Evolutionary conservation across 202 grass and related monocot species (phyloP).

Genomic region (Miscanthus sacchariflorus): DNA sequence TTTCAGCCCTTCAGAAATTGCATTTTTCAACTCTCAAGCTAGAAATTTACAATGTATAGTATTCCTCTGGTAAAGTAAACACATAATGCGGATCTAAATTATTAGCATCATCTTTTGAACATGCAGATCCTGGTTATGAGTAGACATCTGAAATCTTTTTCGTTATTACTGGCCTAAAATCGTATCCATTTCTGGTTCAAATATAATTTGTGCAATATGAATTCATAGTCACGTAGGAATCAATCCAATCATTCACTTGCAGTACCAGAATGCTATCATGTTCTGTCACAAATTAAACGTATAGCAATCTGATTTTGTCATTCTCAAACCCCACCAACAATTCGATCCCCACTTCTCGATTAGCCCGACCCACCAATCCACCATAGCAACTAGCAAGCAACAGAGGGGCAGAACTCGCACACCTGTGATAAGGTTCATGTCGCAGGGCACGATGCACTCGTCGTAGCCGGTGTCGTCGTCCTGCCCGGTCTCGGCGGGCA

Average conservation of each 20-base stretch:
- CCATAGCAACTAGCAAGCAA: neutral
- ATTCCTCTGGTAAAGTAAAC: neutral
- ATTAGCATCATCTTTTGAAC: neutral
- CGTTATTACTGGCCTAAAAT: neutral
- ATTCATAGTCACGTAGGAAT: neutral
- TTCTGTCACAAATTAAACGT: neutral
- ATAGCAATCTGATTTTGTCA: neutral
- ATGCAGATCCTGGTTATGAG: neutral
- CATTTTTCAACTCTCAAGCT: neutral
- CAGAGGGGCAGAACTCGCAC: neutral
- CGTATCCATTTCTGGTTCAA: neutral
- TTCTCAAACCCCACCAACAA: constrained; percentile 16
- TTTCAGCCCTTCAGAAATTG: neutral
- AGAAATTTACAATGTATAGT: neutral
- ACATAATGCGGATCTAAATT: neutral
- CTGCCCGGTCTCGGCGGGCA: constrained; percentile 45
- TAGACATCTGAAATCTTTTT: neutral
- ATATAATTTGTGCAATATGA: neutral
- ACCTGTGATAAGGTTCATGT: constrained; percentile 97
- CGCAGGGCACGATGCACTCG: constrained; percentile 90
- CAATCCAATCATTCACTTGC: neutral
- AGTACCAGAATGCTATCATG: neutral
- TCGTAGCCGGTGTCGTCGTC: constrained; percentile 93
- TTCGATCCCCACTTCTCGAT: constrained; percentile 29
- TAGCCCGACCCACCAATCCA: neutral